Evolutionary conservation across 75 land plant genomes (phyloP), one percentile per base, ranked within the genome.

Genomic region (Larix kaempferi): DNA sequence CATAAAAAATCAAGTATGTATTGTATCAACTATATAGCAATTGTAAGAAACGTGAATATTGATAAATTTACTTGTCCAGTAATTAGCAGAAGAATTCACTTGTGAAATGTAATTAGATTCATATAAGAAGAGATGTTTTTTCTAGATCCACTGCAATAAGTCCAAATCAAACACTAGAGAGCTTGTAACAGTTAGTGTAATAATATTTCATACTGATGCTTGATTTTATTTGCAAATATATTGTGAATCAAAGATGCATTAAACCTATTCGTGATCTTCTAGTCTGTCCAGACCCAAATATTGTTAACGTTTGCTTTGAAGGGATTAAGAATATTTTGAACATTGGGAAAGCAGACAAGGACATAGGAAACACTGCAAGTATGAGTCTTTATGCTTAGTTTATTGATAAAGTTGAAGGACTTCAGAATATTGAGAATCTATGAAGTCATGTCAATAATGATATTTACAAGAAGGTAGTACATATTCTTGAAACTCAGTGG

Each of bases 321-420:
- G 95, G 95, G 1, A 87, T 92, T 1, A 92, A 90, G 77, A 92
- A 92, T 78, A 92, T 92, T 52, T 57, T 92, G 80, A 92, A 88
- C 81, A 92, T 88, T 23, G 92, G 92, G 26, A 92, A 92, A 75
- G 85, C 88, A 8, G 91, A 90, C 86, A 92, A 92, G 76, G 84
- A 83, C 37, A 25, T 84, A 33, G 92, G 90, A n/a, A 78, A 77
- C 35, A 83, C 90, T 52, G 87, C 77, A 72, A 86, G 81, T 27
- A 79, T 88, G 37, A 92, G 90, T 41, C 3, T 88, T 92, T 74
- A n/a, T n/a, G n/a, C n/a, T n/a, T n/a, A n/a, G n/a, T n/a, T n/a
- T n/a, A n/a, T n/a, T n/a, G n/a, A n/a, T 92, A 92, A 62, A 93
- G 90, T 25, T 69, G 95, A 92, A 57, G 95, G 95, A 21, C 61